These are phyloP conservation scores for Neopestalotiopsis sp. DNA, from an alignment of 2,329 filamentous ascomycete genomes.

Conservation along the genomic window DNA sequence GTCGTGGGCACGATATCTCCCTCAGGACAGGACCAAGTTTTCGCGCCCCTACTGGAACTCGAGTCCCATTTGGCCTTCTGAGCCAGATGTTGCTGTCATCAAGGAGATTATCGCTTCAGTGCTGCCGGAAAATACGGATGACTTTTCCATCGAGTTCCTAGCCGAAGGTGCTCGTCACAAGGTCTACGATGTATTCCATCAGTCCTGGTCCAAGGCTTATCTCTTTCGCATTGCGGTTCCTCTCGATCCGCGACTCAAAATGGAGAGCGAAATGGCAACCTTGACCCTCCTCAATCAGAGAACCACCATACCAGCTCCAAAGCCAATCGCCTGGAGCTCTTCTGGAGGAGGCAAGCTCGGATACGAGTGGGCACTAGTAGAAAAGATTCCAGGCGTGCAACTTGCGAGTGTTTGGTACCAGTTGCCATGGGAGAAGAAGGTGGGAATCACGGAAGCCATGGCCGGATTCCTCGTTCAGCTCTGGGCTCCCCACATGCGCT, in stretches of 20 bases:
- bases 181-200: conserved; percentile 9
- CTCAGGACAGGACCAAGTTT: conserved; percentile 7
- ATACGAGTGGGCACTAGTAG: conserved; percentile 13
- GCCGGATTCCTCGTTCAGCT: conserved; percentile 12
- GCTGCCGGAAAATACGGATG: not conserved
- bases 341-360: not conserved
- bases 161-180: conserved; percentile 12
- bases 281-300: not conserved
- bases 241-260: conserved; percentile 13
- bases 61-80: conserved; percentile 14
- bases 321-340: conserved; percentile 16
- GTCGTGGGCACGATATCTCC: conserved; percentile 3
- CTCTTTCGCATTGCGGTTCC: conserved; percentile 15
- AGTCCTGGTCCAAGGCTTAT: not conserved
- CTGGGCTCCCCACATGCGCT: not conserved
- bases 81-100: conserved; percentile 14
- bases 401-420: conserved; percentile 4
- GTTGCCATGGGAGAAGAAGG: conserved; percentile 11
- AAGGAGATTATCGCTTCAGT: not conserved
- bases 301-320: conserved; percentile 12
- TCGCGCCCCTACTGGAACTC: not conserved
- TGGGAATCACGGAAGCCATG: conserved; percentile 5
- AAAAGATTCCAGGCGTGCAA: conserved; percentile 12
- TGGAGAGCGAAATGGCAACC: conserved; percentile 17
- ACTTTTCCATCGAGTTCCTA: not conserved